A percentile compares a stretch with the other conserved stretches of the same genome.
phyloP scores from a whole-genome alignment of 1,284 basidiomycete genomes.

The Rhizoctonia solani region DNA sequence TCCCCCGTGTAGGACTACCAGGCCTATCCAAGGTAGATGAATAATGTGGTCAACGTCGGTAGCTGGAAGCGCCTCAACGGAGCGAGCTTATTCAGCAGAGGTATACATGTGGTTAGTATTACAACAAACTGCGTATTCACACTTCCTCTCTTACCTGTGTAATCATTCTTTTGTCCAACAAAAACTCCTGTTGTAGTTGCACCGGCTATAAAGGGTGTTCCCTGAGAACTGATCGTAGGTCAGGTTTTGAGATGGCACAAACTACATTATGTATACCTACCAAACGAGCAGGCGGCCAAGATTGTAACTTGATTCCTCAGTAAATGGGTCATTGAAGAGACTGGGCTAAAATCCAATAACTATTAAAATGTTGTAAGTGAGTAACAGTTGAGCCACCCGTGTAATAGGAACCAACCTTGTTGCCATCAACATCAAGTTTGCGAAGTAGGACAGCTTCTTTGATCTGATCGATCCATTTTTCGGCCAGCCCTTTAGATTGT shows the following conservation, averaged over 20 bases:
- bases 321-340: constrained; percentile 42
- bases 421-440: constrained; percentile 63
- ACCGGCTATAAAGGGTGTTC: constrained; percentile 60
- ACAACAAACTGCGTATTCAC: background rate
- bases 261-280: constrained; percentile 49
- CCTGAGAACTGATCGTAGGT: constrained; percentile 49
- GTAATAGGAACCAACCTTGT: constrained; percentile 68
- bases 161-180: constrained; percentile 56
- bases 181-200: constrained; percentile 67
- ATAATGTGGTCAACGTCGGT: too few species aligned
- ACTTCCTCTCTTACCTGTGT: constrained; percentile 48
- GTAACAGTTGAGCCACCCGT: too few species aligned
- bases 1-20: background rate
- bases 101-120: background rate
- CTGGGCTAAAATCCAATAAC: constrained; percentile 38
- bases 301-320: constrained; percentile 55
- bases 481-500: constrained; percentile 35
- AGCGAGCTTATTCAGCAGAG: background rate
- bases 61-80: background rate
- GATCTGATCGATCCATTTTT: constrained; percentile 63
- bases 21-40: too few species aligned
- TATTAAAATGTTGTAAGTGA: background rate
- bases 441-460: constrained; percentile 63
- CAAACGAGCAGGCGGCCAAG: constrained; percentile 60
- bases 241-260: constrained; percentile 4